A percentile compares a stretch with the other conserved stretches of the same genome.
phyloP scores from a whole-genome alignment of 2,329 filamentous ascomycete species.

The Epichloe coenophiala region DNA sequence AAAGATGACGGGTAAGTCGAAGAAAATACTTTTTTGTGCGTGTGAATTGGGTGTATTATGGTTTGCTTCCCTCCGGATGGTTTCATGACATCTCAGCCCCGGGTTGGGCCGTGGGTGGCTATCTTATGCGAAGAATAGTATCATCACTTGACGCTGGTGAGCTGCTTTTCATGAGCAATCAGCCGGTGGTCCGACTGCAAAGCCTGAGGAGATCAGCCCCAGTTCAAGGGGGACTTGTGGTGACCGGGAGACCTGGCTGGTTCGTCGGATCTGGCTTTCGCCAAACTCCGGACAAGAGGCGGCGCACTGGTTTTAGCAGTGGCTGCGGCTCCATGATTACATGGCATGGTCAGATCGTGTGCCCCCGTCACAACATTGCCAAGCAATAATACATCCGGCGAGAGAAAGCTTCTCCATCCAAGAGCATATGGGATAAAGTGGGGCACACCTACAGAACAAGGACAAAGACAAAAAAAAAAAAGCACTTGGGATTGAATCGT shows the following conservation, averaged over 20 bases:
- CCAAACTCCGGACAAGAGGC: neutral
- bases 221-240: neutral
- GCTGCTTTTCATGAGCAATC: neutral
- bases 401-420: neutral
- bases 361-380: neutral
- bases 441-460: neutral
- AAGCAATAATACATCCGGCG: neutral
- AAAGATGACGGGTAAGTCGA: slow-evolving; percentile 32
- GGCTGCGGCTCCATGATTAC: neutral
- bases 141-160: neutral
- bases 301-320: neutral
- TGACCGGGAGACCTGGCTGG: neutral
- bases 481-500: neutral
- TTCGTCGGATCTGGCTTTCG: neutral
- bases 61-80: neutral
- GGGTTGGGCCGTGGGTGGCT: neutral
- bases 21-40: neutral
- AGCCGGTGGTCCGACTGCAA: neutral
- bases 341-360: neutral
- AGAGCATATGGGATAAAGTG: slow-evolving; percentile 1
- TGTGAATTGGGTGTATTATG: neutral
- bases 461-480: neutral
- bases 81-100: neutral
- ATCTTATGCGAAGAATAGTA: neutral
- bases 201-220: neutral